Conservation (phyloP, 2,329 filamentous ascomycete genomes). For the Pyrenochaeta sp. region DNA sequence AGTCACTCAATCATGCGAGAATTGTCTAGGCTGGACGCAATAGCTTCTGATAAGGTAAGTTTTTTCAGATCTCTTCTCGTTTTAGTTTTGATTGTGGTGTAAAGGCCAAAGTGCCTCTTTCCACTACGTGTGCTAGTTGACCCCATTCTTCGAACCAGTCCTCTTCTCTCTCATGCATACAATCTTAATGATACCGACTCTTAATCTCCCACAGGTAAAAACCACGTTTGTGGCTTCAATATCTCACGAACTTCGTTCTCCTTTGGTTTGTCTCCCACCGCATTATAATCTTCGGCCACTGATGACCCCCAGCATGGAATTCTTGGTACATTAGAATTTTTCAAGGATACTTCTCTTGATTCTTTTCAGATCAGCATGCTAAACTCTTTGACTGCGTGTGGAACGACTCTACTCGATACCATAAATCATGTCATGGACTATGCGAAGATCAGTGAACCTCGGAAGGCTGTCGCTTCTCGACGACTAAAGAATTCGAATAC, state of each 20-base stretch:
- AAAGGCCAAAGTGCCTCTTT: too few relatives aligned
- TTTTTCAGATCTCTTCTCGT: background rate
- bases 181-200: too few relatives aligned
- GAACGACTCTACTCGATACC: conserved; percentile 58
- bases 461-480: conserved; percentile 48
- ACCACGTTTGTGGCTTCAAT: conserved; percentile 61
- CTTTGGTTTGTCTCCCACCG: conserved; percentile 34
- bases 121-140: background rate
- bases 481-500: conserved; percentile 37
- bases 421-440: conserved; percentile 45
- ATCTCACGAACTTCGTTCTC: conserved; percentile 60
- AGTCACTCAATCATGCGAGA: conserved; percentile 64
- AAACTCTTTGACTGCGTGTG: conserved; percentile 53
- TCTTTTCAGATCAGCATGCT: conserved; percentile 56
- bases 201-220: too few relatives aligned
- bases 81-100: too few relatives aligned
- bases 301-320: conserved; percentile 27
- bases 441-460: conserved; percentile 33
- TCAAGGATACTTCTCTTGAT: conserved; percentile 54
- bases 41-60: conserved; percentile 46
- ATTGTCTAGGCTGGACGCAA: conserved; percentile 60
- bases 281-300: background rate
- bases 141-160: too few relatives aligned
- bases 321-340: conserved; percentile 57
- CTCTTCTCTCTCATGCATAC: conserved; percentile 3